Base-by-base conservation (phyloP, 2,329 filamentous ascomycete species). In the Claviceps purpurea region DNA sequence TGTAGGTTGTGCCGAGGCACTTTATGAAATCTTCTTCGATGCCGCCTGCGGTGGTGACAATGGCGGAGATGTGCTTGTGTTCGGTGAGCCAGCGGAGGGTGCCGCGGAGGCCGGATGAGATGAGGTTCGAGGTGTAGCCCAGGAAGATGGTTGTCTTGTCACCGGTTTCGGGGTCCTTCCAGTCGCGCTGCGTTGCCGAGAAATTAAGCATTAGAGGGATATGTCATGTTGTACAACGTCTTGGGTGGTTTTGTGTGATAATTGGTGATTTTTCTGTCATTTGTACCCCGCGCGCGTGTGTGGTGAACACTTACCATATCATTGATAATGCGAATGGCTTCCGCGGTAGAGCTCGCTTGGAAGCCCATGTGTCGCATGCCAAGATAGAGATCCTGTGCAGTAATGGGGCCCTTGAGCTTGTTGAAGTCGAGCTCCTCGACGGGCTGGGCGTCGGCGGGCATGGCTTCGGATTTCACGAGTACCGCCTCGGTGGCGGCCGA, bases 21-120 rank as follows among this genome's bases (percentile, higher is more conserved):
- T 98, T 98, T 77, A 98, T 98, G 53, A 98, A 83, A 68, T 98
- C 93, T 67, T 98, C 93, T 68, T 98, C 93, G 50, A 98, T 81
- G 49, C 93, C 93, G 45, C 93, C 93, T 0, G 93, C 93, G 0
- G 93, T 95, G 24, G 93, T 95, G 55, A 98, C 93, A 62, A 98
- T 88, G 58, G 85, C 87, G 1, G 89, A 93, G 56, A 98, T 83
- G 65, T 97, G 90, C 56, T 83, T 84, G 71, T 98, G 89, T 71
- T 97, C 80, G 45, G 94, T 90, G 1, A 98, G 80, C 72, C 89
- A 98, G 52, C 93, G 87, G 58, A 98, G 74, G 39, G 90, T 90
- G 58, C 95, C 90, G 51, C 93, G 82, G 34, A 98, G 79, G 8
- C 93, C 93, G 3, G 91, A 98, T 0, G 93, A 97, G 62, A 98